Percentiles rank a stretch among this genome's conserved stretches.
Conservation (phyloP, 306 rosid genomes). For the Hylodesmum podocarpum region DNA sequence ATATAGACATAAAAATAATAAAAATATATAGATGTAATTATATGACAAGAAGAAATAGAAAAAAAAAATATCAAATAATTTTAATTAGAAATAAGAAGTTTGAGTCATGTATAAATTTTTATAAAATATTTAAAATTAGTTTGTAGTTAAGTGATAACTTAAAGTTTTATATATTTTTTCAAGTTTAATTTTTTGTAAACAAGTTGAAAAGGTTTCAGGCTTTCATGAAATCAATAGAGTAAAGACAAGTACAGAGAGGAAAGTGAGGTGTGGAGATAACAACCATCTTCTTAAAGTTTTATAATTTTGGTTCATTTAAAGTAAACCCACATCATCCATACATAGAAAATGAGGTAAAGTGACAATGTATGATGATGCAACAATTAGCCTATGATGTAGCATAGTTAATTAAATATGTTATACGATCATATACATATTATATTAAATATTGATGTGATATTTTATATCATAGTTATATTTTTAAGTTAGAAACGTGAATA, state of each 20-base stretch:
- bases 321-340: neutral
- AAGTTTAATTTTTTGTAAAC: neutral
- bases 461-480: too few relatives aligned
- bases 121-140: too few relatives aligned
- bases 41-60: too few relatives aligned
- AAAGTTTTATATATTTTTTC: too few relatives aligned
- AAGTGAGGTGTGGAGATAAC: neutral
- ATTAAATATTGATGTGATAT: too few relatives aligned
- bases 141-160: too few relatives aligned
- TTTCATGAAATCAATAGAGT: neutral
- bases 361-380: neutral
- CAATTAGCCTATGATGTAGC: neutral
- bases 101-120: too few relatives aligned
- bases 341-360: neutral
- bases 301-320: neutral
- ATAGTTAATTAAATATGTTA: too few relatives aligned
- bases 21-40: neutral
- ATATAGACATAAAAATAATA: neutral
- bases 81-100: too few relatives aligned
- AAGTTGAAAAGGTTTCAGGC: neutral
- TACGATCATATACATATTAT: too few relatives aligned
- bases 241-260: neutral
- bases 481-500: too few relatives aligned
- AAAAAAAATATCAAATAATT: neutral
- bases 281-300: too few relatives aligned